Conservation (phyloP, 768 basidiomycete genomes). For the Leucosporidium creatinivorum region DNA sequence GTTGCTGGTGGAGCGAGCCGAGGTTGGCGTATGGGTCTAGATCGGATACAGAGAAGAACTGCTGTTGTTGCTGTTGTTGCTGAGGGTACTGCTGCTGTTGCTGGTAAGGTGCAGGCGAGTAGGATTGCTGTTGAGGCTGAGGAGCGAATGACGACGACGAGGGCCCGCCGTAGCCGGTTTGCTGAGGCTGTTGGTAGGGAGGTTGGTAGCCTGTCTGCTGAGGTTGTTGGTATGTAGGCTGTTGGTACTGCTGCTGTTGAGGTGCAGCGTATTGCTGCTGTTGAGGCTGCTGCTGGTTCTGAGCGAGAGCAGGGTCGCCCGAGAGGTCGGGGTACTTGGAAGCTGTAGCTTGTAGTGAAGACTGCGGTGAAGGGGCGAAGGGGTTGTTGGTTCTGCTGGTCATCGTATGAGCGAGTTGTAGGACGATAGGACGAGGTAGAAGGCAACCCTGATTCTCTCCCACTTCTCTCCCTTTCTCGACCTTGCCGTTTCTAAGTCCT, state of each 20-base stretch:
- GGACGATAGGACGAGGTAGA: too few species aligned
- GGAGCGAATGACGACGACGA: background rate
- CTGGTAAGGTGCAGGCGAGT: background rate
- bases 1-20: background rate
- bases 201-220: constrained; percentile 1
- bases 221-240: background rate
- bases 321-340: constrained; percentile 21
- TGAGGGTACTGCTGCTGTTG: background rate
- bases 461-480: too few species aligned
- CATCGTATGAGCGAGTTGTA: background rate
- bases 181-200: constrained; percentile 6
- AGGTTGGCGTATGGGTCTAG: background rate
- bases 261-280: background rate
- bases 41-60: background rate
- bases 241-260: background rate
- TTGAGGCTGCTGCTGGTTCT: background rate
- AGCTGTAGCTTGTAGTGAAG: constrained; percentile 6
- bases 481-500: too few species aligned
- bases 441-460: too few species aligned
- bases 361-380: background rate
- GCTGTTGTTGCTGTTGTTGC: background rate
- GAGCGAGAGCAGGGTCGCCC: background rate
- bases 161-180: background rate
- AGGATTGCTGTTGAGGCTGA: background rate
- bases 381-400: constrained; percentile 17